Conservation (phyloP, 352 stramenopile genomes). For the Globisporangium sylvaticum region DNA sequence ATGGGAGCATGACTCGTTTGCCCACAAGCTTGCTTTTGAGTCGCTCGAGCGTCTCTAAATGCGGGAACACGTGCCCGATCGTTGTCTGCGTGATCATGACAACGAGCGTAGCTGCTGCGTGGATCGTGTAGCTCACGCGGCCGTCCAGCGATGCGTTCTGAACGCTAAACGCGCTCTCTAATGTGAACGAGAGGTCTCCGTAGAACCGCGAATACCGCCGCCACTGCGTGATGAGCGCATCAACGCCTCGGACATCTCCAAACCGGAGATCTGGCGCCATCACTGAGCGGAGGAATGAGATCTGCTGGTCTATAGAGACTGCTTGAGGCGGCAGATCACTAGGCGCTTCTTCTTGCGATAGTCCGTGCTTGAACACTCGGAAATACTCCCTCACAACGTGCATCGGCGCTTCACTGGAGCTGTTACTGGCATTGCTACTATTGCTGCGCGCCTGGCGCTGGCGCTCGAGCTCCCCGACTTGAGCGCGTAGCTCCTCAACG, state of each 20-base stretch:
- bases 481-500: constrained; percentile 27
- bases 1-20: background rate
- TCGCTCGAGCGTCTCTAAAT: background rate
- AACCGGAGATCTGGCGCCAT: constrained; percentile 11
- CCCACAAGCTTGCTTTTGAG: constrained; percentile 1
- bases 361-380: constrained; percentile 22
- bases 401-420: constrained; percentile 6
- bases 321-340: background rate
- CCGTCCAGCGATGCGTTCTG: background rate
- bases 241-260: constrained; percentile 8
- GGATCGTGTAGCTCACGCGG: background rate
- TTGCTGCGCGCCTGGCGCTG: constrained; percentile 11
- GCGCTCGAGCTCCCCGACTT: constrained; percentile 30
- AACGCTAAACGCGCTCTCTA: background rate
- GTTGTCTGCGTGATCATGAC: background rate
- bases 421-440: background rate
- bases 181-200: background rate
- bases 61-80: constrained; percentile 9
- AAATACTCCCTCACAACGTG: constrained; percentile 22
- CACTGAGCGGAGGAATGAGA: constrained; percentile 17
- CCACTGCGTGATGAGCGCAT: constrained; percentile 18
- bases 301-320: background rate
- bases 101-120: background rate
- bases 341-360: background rate
- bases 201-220: constrained; percentile 10